Evolutionary conservation across 2,329 filamentous ascomycete species (phyloP), one percentile per base, ranked within the genome.

Genomic region (Byssothecium circinans): DNA sequence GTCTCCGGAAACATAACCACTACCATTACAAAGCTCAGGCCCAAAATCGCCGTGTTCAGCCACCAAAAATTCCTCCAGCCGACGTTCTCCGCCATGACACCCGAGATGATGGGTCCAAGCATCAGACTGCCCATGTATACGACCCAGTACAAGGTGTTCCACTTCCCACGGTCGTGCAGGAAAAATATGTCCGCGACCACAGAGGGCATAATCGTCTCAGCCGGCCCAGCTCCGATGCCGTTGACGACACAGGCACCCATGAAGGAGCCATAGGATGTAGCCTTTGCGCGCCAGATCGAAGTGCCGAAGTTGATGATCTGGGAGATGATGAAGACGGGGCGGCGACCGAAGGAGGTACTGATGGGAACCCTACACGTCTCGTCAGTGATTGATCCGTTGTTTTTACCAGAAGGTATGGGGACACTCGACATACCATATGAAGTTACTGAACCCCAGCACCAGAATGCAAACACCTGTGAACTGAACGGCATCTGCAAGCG

Each of bases 31-130:
- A 80, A 67, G 0, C 76, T 75, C 3, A 80, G 58, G 1, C 70
- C 77, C 2, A 83, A 66, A 1, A 86, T 41, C 1, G 63, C 83
- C 2, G 81, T 78, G 53, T 85, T 85, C 52, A 86, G 72, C 83
- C 83, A 86, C 80, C 82, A 86, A 64, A 86, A 86, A 58, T 72
- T 82, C 20, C 81, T 73, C 79, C 81, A 85, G 39, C 82, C 82
- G 3, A 78, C 62, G 29, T 80, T 75, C 35, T 79, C 70, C 1
- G 81, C 76, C 82, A 87, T 86, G 0, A 79, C 69, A 1, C 84
- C 84, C 1, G 81, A 73, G 39, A 84, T 75, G 48, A 84, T 84
- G 2, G 80, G 80, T 52, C 54, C 65, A 53, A 78, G 77, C 81
- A 83, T 84, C 19, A 86, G 69, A 10, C 78, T 78, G 2, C 81